Conservation (phyloP, 1,284 basidiomycete species). For the Moesziomyces parantarcticus region DNA sequence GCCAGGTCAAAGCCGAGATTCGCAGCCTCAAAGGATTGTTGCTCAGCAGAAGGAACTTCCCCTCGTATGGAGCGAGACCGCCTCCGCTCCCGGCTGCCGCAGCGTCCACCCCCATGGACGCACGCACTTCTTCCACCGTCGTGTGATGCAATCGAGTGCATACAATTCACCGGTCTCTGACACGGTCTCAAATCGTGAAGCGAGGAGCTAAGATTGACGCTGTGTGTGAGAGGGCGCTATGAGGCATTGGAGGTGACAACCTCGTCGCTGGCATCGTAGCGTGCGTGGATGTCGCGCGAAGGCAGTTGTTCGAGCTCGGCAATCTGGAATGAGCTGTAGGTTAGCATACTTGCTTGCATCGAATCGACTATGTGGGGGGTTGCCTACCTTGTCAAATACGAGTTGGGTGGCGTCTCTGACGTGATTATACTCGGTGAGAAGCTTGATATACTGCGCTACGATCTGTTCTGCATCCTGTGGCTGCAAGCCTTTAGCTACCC, state of each 20-base stretch:
- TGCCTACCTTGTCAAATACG: conserved; percentile 37
- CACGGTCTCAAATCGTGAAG: too few species aligned
- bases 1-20: conserved; percentile 65
- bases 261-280: conserved; percentile 26
- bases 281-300: conserved; percentile 20
- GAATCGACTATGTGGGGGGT: too few species aligned
- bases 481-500: conserved; percentile 4
- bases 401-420: conserved; percentile 42
- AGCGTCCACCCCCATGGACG: neutral
- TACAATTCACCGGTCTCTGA: too few species aligned
- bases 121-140: conserved; percentile 21
- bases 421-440: conserved; percentile 37
- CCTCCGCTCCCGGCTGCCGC: conserved; percentile 27
- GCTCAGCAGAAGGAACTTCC: conserved; percentile 59
- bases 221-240: too few species aligned
- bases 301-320: conserved; percentile 43
- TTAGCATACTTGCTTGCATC: too few species aligned
- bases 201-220: too few species aligned
- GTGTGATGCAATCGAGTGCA: conserved; percentile 11
- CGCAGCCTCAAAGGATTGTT: conserved; percentile 63
- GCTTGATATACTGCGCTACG: conserved; percentile 30
- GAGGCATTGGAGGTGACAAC: neutral
- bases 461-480: conserved; percentile 29
- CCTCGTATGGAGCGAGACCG: conserved; percentile 38
- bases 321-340: conserved; percentile 10